phyloP scores from a whole-genome alignment of 768 basidiomycete genomes.

The Kwoniella sp. region DNA sequence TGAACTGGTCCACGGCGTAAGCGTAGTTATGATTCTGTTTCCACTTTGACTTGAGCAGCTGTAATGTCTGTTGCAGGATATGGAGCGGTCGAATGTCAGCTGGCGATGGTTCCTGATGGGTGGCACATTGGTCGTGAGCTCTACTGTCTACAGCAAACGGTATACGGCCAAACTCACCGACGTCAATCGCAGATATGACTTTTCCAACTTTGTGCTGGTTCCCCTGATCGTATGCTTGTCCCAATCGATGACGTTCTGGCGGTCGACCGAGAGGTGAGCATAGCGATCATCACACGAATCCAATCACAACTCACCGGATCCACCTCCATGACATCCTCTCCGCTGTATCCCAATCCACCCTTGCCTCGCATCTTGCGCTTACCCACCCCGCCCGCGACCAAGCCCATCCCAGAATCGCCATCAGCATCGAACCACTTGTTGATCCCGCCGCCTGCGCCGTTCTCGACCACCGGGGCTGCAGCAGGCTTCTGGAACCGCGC shows the following conservation, averaged over 20 bases:
- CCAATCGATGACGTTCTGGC: slow-evolving; percentile 92
- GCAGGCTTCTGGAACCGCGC: slow-evolving; percentile 63
- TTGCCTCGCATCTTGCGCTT: slow-evolving; percentile 40
- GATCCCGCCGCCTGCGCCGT: slow-evolving; percentile 19
- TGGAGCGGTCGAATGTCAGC: slow-evolving; percentile 85
- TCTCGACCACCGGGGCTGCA: slow-evolving; percentile 56
- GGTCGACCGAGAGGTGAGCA: neutral
- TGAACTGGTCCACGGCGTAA: slow-evolving; percentile 98
- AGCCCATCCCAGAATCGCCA: slow-evolving; percentile 20
- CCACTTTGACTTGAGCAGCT: slow-evolving; percentile 84
- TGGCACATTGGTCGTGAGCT: too few species aligned
- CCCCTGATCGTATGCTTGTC: slow-evolving; percentile 93
- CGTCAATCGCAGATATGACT: slow-evolving; percentile 90
- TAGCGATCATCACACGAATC: neutral
- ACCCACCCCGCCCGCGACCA: slow-evolving; percentile 32
- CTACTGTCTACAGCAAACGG: too few species aligned
- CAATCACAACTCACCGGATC: slow-evolving; percentile 44
- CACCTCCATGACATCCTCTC: slow-evolving; percentile 43
- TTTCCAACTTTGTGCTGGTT: slow-evolving; percentile 81
- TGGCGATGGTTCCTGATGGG: slow-evolving; percentile 96
- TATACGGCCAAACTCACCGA: slow-evolving; percentile 63
- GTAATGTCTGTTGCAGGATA: slow-evolving; percentile 76
- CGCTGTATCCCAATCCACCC: slow-evolving; percentile 35
- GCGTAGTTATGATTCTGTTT: slow-evolving; percentile 61
- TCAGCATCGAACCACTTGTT: slow-evolving; percentile 25